Evolutionary conservation across 129 eudicot genomes (phyloP), one percentile per base, ranked within the genome.

Genomic region (Artemisia annua): DNA sequence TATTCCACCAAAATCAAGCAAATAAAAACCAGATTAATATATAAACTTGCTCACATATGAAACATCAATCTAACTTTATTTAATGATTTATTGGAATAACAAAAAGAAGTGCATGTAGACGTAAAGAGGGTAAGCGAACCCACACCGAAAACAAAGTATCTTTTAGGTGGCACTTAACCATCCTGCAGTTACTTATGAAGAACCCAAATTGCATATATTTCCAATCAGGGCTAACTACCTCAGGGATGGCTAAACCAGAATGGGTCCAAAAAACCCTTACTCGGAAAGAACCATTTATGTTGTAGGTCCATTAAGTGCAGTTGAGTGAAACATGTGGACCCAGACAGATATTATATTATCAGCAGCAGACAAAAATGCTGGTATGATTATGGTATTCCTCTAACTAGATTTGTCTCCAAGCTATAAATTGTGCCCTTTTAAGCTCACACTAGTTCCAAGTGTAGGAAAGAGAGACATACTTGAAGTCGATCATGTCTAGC

Each of bases 401-500:
- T 73, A 81, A 68, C 83, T 57, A 48, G 59, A 74, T 72, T 67
- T 72, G 74, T 62, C 58, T 62, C 35, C 67, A 58, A 72, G 54
- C 79, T 57, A 63, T 55, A 22, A 70, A 70, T 32, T 22, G 54
- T 52, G 74, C 82, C 84, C 79, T 72, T 87, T 70, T 73, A 87
- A 84, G 85, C 81, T 49, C 22, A 72, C 73, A 39, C 22, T 52
- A 57, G 46, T 48, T 73, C 44, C 75, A 74, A 76, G 3, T 43
- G n/a, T 17, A 11, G 24, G 51, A 75, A 46, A 67, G 49, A 35
- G 43, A 73, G 65, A 35, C 44, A 69, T 18, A 75, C 50, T 19
- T 46, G 7, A 57, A 16, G 53, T 56, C 30, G 53, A 66, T 26
- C 59, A 88, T 88, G 90, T 85, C 90, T 67, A 75, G 52, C 73